Conservation (phyloP, 208 protist genomes). For the Acanthamoeba sp. region DNA sequence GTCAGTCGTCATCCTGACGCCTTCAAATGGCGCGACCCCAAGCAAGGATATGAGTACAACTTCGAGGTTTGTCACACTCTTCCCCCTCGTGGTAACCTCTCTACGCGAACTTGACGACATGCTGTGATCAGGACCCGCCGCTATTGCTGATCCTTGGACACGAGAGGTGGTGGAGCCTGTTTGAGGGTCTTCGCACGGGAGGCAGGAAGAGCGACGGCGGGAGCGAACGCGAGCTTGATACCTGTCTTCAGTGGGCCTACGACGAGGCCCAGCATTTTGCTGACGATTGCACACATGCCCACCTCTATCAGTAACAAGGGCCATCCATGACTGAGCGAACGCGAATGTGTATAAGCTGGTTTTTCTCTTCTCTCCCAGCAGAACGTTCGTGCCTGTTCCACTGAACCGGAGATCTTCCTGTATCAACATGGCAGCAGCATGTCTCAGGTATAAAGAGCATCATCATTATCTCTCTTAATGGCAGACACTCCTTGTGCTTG, state of each 20-base stretch:
- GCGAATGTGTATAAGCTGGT: too few species aligned
- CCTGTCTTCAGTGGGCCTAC: constrained; percentile 21
- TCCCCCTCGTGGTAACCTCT: too few species aligned
- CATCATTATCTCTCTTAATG: too few species aligned
- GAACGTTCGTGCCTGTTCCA: too few species aligned
- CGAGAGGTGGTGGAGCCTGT: constrained; percentile 44
- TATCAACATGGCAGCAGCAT: too few species aligned
- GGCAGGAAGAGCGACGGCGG: not conserved
- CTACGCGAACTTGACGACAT: too few species aligned
- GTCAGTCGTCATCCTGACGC: not conserved
- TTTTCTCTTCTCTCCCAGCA: too few species aligned
- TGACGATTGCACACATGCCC: not conserved
- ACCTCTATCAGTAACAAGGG: constrained; percentile 62
- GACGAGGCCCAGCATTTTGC: constrained; percentile 29
- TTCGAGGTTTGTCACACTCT: constrained; percentile 29
- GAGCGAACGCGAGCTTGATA: not conserved
- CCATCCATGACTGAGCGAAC: too few species aligned
- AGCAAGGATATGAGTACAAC: constrained; percentile 72
- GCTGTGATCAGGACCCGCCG: constrained; percentile 61
- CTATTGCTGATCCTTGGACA: constrained; percentile 62
- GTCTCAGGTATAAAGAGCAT: too few species aligned
- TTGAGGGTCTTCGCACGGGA: constrained; percentile 27
- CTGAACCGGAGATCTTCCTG: too few species aligned
- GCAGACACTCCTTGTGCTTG: too few species aligned
- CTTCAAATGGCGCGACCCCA: constrained; percentile 51